Percentiles rank a stretch among this genome's conserved stretches.
phyloP scores from a whole-genome alignment of 2,329 filamentous ascomycete genomes.

The Juglanconis sp. region DNA sequence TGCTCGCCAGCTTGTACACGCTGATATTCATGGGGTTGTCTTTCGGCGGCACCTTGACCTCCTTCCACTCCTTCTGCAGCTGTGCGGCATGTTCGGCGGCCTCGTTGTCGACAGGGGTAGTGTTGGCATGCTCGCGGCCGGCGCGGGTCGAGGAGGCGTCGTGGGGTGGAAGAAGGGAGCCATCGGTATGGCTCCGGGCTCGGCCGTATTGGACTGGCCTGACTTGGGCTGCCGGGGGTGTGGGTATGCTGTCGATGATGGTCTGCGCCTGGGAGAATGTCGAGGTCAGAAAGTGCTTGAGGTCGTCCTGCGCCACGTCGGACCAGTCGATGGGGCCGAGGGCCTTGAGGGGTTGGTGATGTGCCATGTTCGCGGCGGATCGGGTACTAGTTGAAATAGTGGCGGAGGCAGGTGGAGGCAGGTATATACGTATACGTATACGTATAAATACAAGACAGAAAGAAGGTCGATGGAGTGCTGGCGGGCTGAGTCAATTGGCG shows the following conservation, averaged over 20 bases:
- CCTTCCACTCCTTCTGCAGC: slow-evolving; percentile 84
- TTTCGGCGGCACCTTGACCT: slow-evolving; percentile 66
- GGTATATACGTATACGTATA: neutral
- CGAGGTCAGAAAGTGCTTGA: slow-evolving; percentile 51
- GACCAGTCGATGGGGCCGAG: slow-evolving; percentile 56
- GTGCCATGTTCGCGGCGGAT: slow-evolving; percentile 41
- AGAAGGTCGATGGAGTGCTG: too few relatives aligned
- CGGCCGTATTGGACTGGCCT: slow-evolving; percentile 49
- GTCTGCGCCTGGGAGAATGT: slow-evolving; percentile 67
- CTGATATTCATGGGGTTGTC: slow-evolving; percentile 74
- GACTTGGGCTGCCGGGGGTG: slow-evolving; percentile 42
- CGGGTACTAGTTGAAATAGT: neutral
- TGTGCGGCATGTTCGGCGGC: slow-evolving; percentile 31
- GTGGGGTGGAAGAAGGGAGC: slow-evolving; percentile 49
- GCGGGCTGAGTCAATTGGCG: too few relatives aligned
- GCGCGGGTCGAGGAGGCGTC: slow-evolving; percentile 49
- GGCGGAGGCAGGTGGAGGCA: neutral
- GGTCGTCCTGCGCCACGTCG: slow-evolving; percentile 39
- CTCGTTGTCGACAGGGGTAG: neutral
- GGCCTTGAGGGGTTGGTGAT: slow-evolving; percentile 57
- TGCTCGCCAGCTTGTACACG: slow-evolving; percentile 75
- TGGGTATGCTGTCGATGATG: slow-evolving; percentile 73
- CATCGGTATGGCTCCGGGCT: slow-evolving; percentile 49
- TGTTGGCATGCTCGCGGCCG: slow-evolving; percentile 34
- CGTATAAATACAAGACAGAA: too few relatives aligned